Base-by-base conservation (phyloP, 768 basidiomycete species). In the Leccinum broughii region DNA sequence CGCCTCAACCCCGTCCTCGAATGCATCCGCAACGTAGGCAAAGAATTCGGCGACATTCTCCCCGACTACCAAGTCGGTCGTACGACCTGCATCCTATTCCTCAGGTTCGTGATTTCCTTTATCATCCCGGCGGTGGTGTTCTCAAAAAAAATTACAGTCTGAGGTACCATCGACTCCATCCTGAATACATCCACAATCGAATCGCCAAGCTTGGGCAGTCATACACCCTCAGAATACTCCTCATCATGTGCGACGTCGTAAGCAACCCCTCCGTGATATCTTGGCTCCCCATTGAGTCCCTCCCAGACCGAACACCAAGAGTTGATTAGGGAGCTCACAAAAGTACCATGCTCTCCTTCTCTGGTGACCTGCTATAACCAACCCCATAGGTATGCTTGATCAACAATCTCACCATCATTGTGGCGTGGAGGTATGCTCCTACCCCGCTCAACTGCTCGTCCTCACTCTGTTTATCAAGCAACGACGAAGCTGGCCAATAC, bases 31-130 rank as follows among this genome's bases (percentile, higher is more conserved):
- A 92, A 93, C 75, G 90, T 97, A 3, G 85, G 90, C 2, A 95
- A 94, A 75, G 95, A 98, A 72, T 97, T 93, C 67, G 92, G 92
- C 0, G 95, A 98, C 69, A 95, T 98, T 61, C 81, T 90, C 17
- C 86, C 89, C 24, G 97, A 99, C 75, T 99, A 92, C 73, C 95
- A 98, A 72, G 95, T 99, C 17, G 97, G 97, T 22, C 82, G 88
- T 22, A 98, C 95, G 28, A 95, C 94, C 2, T 91, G 95, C 20
- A 90, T 95, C 10, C 76, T 99, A 24, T 99, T 90, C 71, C 83
- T 99, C 57, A 96, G 94, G 97, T 90, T 46, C 58, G 66, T 22
- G 11, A 0, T 39, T 39, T 28, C 51, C 24, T 28, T 5, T 20
- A 11, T 50, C 14, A 34, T n/a, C 15, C 51, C 3, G 7, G 15